Conservation (phyloP, 345 rosid species). For the Punica granatum region DNA sequence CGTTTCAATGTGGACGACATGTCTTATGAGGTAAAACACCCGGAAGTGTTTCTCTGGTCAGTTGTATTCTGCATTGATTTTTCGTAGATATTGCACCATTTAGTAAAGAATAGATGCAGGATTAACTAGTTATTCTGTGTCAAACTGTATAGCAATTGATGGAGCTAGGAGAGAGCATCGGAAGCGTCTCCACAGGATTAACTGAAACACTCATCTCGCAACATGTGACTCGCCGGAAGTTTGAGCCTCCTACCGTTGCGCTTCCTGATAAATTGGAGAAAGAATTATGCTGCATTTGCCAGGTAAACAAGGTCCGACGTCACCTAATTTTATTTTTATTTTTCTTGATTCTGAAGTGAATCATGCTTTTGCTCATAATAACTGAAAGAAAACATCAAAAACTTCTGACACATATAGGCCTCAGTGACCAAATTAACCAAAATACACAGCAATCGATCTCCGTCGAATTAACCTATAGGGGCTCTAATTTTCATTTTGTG, state of each 20-base stretch:
- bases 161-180: slow-evolving; percentile 84
- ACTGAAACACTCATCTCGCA: slow-evolving; percentile 58
- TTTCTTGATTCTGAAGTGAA: not conserved
- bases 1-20: slow-evolving; percentile 35
- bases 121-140: not conserved
- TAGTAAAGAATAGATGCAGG: no score
- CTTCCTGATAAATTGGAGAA: not conserved
- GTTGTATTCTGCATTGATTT: not conserved
- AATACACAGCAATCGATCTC: no score
- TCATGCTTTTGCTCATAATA: not conserved
- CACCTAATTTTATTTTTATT: not conserved
- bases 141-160: slow-evolving; percentile 50
- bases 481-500: not conserved
- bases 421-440: no score
- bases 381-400: no score
- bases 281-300: not conserved
- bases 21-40: slow-evolving; percentile 42
- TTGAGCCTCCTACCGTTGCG: slow-evolving; percentile 20
- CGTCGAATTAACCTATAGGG: no score
- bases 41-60: not conserved
- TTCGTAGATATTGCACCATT: not conserved
- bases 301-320: not conserved
- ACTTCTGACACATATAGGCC: no score
- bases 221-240: slow-evolving; percentile 47
- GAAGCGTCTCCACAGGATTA: slow-evolving; percentile 67